Conservation (phyloP, 2,329 filamentous ascomycete species). For the Stromatinia cepivora region DNA sequence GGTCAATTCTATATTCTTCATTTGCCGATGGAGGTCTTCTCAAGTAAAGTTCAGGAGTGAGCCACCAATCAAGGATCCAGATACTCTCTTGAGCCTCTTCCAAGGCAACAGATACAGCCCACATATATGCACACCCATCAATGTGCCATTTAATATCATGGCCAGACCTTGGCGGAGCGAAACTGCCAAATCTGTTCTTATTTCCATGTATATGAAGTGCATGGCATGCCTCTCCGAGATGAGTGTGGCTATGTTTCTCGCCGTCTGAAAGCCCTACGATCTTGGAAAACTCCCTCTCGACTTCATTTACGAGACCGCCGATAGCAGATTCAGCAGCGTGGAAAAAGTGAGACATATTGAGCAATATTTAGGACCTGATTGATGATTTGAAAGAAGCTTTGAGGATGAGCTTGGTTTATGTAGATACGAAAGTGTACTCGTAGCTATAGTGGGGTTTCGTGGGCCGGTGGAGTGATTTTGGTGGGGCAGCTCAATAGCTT, state of each 20-base stretch:
- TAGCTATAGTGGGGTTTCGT: conserved; percentile 12
- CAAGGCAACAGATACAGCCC: conserved; percentile 76
- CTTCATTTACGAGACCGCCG: conserved; percentile 28
- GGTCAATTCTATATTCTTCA: conserved; percentile 80
- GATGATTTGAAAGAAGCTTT: background rate
- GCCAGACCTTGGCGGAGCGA: conserved; percentile 70
- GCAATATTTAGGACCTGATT: background rate
- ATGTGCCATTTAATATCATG: conserved; percentile 85
- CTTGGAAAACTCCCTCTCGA: conserved; percentile 28
- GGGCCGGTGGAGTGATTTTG: conserved; percentile 11
- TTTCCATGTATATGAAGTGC: conserved; percentile 46
- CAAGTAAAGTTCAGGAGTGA: conserved; percentile 81
- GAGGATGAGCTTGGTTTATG: conserved; percentile 10
- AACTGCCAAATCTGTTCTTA: conserved; percentile 61
- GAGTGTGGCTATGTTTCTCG: conserved; percentile 48
- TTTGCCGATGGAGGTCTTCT: conserved; percentile 78
- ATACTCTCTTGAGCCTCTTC: conserved; percentile 76
- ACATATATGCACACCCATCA: conserved; percentile 82
- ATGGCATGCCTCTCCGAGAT: conserved; percentile 46
- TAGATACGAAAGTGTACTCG: background rate
- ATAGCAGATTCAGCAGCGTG: conserved; percentile 28
- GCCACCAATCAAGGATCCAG: conserved; percentile 83
- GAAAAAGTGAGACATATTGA: conserved; percentile 32
- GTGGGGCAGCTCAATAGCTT: background rate
- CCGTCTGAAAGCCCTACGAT: conserved; percentile 39